Base-by-base conservation (phyloP, 768 basidiomycete species). In the Trametes meyenii region DNA sequence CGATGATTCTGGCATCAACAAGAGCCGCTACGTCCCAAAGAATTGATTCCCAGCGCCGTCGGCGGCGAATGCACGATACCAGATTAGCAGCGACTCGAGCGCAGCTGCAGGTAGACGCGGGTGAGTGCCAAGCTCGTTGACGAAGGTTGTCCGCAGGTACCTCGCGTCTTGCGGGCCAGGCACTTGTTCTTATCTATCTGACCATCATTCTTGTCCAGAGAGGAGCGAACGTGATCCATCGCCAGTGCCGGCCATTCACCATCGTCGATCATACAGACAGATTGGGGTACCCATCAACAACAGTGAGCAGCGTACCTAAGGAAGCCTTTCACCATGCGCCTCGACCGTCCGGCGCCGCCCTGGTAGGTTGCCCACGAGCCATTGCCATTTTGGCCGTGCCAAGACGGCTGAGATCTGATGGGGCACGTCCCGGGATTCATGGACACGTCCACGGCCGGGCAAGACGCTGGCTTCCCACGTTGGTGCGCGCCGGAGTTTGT, bases 381-480 rank as follows among this genome's bases (percentile, higher is more conserved):
- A 26, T 52, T 44, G 48, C 62, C 62, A 50, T 55, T 46, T 13
- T 23, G 5, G 46, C 46, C 17, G 17, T 35, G 62, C 62, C 62
- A 63, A 63, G 62, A 19, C 46, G 45, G 49, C 16, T 42, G 29
- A 58, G 55, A 58, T 58, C 51, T 54, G 61, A 58, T 62, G 61
- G 44, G 42, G 24, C 36, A 24, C n/a, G 39, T 33, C 40, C 62
- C 57, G 62, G 62, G 52, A 48, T 58, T 43, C 57, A 58, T 54
- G 48, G 46, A 43, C 52, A 42, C 38, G 44, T 52, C 55, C 26
- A 62, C 40, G n/a, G 55, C 55, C 43, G 55, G 55, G 21, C 52
- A 53, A 48, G 35, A 10, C 6, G 13, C 42, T n/a, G 14, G 49
- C 49, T 51, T 58, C 57, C 42, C 57, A 58, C 57, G 57, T 35